phyloP scores from a whole-genome alignment of 352 stramenopile genomes.

The Phytophthora macrochlamydospora region DNA sequence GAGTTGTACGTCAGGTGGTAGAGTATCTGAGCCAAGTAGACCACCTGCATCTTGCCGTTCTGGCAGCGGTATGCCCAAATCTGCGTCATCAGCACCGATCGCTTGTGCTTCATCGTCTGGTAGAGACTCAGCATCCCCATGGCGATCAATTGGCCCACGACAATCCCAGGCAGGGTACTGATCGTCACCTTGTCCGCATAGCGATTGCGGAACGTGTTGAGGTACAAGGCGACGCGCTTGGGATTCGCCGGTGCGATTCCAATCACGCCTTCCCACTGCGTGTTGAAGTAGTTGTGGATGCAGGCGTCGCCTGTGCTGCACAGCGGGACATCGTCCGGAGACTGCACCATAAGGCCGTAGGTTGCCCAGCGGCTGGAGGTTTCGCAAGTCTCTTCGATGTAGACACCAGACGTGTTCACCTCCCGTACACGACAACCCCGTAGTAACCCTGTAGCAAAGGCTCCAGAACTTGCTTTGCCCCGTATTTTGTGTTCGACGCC shows the following conservation, averaged over 20 bases:
- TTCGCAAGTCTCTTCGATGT: constrained; percentile 16
- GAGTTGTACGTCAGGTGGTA: constrained; percentile 27
- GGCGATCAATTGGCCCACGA: constrained; percentile 16
- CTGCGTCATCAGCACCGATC: constrained; percentile 28
- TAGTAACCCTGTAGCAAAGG: constrained; percentile 7
- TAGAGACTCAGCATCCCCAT: constrained; percentile 18
- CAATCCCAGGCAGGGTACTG: constrained; percentile 11
- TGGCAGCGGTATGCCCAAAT: constrained; percentile 34
- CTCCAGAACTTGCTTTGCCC: neutral
- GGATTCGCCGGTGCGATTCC: neutral
- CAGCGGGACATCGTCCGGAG: constrained; percentile 17
- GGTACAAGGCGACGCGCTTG: constrained; percentile 2
- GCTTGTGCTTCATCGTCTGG: constrained; percentile 17
- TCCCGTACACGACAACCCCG: constrained; percentile 6
- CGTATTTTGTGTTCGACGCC: neutral
- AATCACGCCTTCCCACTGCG: constrained; percentile 13
- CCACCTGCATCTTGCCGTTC: constrained; percentile 21
- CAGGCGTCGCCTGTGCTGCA: constrained; percentile 11
- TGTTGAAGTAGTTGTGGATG: constrained; percentile 20
- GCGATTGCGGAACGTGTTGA: constrained; percentile 15
- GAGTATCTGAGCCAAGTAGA: constrained; percentile 23
- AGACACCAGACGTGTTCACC: constrained; percentile 5
- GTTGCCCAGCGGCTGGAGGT: constrained; percentile 7
- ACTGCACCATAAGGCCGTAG: constrained; percentile 21
- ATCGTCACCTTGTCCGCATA: constrained; percentile 9